Conservation (phyloP, 495 filamentous ascomycete species). For the Penicillium pulvis region DNA sequence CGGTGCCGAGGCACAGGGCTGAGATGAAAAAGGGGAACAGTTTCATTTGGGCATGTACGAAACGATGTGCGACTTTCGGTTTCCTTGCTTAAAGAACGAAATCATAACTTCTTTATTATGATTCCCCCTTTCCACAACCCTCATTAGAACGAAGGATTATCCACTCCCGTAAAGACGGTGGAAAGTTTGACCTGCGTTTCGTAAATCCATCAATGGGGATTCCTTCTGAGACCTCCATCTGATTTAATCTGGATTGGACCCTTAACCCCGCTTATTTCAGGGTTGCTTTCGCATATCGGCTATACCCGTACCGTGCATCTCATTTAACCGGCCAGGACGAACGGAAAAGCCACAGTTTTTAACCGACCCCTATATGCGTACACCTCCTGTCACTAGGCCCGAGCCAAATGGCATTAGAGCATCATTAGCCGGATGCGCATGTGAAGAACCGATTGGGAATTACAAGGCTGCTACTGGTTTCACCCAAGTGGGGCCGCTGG, state of each 20-base stretch:
- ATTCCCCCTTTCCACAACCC: too few species aligned
- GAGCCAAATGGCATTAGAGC: not conserved
- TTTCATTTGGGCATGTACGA: not conserved
- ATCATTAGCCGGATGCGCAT: not conserved
- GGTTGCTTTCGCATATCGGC: not conserved
- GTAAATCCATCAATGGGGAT: conserved; percentile 18
- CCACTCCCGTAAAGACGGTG: not conserved
- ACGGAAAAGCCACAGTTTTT: too few species aligned
- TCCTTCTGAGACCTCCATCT: not conserved
- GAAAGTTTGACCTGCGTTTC: not conserved
- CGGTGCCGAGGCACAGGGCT: conserved; percentile 14
- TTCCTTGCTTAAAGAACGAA: not conserved
- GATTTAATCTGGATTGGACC: too few species aligned
- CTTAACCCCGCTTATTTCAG: not conserved
- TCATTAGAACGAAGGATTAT: too few species aligned
- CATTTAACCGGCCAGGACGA: not conserved
- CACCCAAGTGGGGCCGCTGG: not conserved
- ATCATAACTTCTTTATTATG: too few species aligned
- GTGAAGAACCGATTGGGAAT: not conserved
- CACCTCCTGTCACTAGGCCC: too few species aligned
- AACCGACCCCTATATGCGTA: too few species aligned
- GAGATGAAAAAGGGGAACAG: not conserved
- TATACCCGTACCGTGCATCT: not conserved
- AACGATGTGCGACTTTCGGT: not conserved
- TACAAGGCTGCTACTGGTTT: not conserved